Conservation (phyloP, 2,329 filamentous ascomycete species). For the Trichoderma asperellum region DNA sequence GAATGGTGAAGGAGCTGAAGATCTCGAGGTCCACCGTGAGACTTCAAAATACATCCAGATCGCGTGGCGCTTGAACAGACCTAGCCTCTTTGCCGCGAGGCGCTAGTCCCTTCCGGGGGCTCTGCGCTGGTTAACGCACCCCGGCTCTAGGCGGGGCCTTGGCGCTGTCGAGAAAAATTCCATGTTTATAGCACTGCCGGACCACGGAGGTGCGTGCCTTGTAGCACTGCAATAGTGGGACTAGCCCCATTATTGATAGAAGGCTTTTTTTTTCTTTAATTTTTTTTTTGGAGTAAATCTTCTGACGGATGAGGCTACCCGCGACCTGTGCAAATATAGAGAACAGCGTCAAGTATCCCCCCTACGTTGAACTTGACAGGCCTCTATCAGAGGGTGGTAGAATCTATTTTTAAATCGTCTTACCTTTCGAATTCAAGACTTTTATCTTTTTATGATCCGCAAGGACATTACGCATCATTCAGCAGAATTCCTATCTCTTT, state of each 20-base stretch:
- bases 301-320: slow-evolving; percentile 10
- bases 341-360: not conserved
- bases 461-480: not conserved
- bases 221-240: not conserved
- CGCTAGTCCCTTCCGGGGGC: slow-evolving; percentile 29
- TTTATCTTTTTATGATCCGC: not conserved
- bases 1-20: slow-evolving; percentile 30
- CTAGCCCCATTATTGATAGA: not conserved
- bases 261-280: not conserved
- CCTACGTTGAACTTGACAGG: not conserved
- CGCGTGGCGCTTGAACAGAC: slow-evolving; percentile 33
- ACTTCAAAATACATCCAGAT: slow-evolving; percentile 32
- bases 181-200: not conserved
- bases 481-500: not conserved
- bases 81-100: slow-evolving; percentile 28
- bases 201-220: not conserved
- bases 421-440: not conserved
- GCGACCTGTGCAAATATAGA: slow-evolving; percentile 14
- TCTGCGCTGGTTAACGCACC: slow-evolving; percentile 13
- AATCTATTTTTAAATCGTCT: not conserved
- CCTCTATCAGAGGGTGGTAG: not conserved
- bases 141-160: slow-evolving; percentile 10
- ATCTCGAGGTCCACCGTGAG: slow-evolving; percentile 28
- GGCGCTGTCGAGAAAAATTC: not conserved
- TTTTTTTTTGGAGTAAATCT: not conserved